These are phyloP conservation scores for Rhodotorula sp. DNA, from an alignment of 1,284 basidiomycete genomes.

Conservation along the genomic window DNA sequence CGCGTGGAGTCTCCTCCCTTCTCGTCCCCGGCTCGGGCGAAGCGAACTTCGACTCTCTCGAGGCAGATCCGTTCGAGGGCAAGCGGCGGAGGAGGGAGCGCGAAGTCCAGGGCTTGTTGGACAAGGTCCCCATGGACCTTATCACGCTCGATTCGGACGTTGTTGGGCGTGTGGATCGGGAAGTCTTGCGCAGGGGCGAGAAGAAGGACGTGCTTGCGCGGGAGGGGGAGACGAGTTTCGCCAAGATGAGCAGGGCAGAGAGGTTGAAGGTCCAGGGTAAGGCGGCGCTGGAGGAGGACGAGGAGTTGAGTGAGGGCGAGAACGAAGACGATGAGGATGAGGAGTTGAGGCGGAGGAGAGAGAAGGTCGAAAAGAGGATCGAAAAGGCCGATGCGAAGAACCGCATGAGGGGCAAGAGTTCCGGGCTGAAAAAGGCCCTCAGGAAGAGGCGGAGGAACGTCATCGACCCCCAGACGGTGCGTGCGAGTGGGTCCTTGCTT, in stretches of 20 bases:
- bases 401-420: conserved; percentile 77
- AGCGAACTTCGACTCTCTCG: conserved; percentile 87
- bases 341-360: conserved; percentile 43
- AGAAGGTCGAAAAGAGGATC: conserved; percentile 47
- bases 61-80: conserved; percentile 93
- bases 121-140: conserved; percentile 94
- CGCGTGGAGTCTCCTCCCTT: conserved; percentile 73
- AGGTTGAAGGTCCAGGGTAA: conserved; percentile 48
- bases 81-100: conserved; percentile 78
- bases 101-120: conserved; percentile 84
- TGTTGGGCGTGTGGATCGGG: conserved; percentile 47
- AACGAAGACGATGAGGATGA: conserved; percentile 46
- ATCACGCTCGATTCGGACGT: conserved; percentile 87
- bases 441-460: conserved; percentile 90
- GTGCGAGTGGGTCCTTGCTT: background rate
- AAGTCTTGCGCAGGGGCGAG: background rate
- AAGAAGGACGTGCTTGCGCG: conserved; percentile 3
- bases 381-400: conserved; percentile 75
- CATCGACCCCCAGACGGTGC: conserved; percentile 76
- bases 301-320: conserved; percentile 32
- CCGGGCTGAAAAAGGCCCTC: conserved; percentile 66
- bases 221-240: conserved; percentile 16
- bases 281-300: conserved; percentile 49
- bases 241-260: conserved; percentile 34
- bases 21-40: conserved; percentile 91